Base-by-base conservation (phyloP, 2,329 filamentous ascomycete species). In the Aureobasidium sp. region DNA sequence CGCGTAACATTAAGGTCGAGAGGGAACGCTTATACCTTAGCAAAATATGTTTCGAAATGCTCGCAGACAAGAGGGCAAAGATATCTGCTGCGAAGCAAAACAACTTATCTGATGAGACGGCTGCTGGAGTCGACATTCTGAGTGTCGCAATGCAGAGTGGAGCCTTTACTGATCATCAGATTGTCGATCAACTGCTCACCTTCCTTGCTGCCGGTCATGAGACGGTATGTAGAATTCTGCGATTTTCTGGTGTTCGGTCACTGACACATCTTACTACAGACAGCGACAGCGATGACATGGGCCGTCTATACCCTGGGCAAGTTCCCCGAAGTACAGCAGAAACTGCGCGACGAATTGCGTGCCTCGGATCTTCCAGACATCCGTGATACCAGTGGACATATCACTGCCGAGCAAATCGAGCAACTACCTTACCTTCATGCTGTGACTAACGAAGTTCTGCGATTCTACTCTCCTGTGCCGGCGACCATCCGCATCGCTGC, bases 231-330 rank as follows among this genome's bases (percentile, higher is more conserved):
- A 9, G 1, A 4, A 13, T 11, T 13, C 8, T n/a, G 1, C 10
- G 2, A 3, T 49, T 8, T 16, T 5, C 1, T n/a, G 8, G 1
- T 14, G 3, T 34, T 16, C 10, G 16, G 29, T 16, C 3, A 1
- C 30, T 25, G 16, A 27, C 41, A 45, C 6, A 21, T 27, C 9
- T 13, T 30, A 16, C 29, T n/a, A 27, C 53, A 57, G 42, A 92
- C 89, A 0, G 85, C 90, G 1, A 82, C 85, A 1, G 81, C 89
- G 21, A 79, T 94, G 70, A 88, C 86, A n/a, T 93, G 89, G 88
- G 82, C 86, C 3, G 74, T 85, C 8, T 89, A 91, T 70, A 76
- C 87, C 47, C 81, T 94, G n/a, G 83, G 83, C 67, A 79, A 80
- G 25, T 74, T 90, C 67, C 85, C 84, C 0, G 79, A 85, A 0